phyloP scores from a whole-genome alignment of 805 yeast genomes.

The Ogataea trehaloabstinens region DNA sequence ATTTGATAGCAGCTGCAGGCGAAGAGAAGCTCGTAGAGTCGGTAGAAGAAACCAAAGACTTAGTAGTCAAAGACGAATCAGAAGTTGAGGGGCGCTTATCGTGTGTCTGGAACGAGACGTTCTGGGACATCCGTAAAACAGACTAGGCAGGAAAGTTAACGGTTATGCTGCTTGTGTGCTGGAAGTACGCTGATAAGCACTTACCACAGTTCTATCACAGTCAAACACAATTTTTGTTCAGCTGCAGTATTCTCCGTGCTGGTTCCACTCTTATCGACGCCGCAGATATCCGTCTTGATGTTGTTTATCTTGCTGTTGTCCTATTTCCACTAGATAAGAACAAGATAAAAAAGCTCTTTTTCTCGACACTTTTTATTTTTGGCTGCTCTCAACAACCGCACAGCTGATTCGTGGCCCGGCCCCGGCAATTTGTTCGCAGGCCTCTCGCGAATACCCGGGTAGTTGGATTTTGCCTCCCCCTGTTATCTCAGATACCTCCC shows the following conservation, averaged over 20 bases:
- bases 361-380: constrained; percentile 2
- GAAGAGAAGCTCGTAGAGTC: not conserved
- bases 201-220: no score
- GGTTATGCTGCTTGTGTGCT: no score
- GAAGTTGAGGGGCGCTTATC: not conserved
- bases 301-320: constrained; percentile 1
- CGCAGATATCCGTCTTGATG: not conserved
- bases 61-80: not conserved
- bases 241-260: no score
- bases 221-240: no score
- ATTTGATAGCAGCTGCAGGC: not conserved
- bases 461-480: not conserved
- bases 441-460: no score
- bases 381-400: constrained; percentile 2
- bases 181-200: no score
- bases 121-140: constrained; percentile 1
- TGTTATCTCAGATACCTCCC: constrained; percentile 2
- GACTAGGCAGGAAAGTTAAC: not conserved
- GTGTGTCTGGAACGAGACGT: constrained; percentile 1
- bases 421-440: no score
- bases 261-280: constrained; percentile 1
- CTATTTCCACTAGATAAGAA: not conserved
- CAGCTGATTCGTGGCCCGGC: not conserved
- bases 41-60: not conserved
- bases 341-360: not conserved